Evolutionary conservation across 495 filamentous ascomycete genomes (phyloP).

Genomic region (Daldinia loculata): DNA sequence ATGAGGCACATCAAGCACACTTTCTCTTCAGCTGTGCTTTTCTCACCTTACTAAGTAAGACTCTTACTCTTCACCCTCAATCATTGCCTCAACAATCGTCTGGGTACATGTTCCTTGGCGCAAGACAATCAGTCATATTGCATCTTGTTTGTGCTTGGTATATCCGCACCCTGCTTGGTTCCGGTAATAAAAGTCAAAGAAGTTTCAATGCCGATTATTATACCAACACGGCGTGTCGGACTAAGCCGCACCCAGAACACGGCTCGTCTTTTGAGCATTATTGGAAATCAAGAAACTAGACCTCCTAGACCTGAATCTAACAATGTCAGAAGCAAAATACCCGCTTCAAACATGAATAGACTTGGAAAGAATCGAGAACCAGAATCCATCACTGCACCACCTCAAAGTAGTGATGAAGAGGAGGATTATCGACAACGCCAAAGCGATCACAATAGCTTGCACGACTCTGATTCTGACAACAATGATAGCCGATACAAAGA

Average conservation of each 20-base stretch:
- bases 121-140: background rate
- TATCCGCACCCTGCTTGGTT: background rate
- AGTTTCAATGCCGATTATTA: slow-evolving; percentile 4
- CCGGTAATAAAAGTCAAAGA: background rate
- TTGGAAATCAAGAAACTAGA: slow-evolving; percentile 7
- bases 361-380: slow-evolving; percentile 17
- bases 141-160: background rate
- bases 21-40: background rate
- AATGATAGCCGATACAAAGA: slow-evolving; percentile 19
- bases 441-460: background rate
- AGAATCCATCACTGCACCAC: slow-evolving; percentile 37
- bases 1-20: background rate
- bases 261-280: slow-evolving; percentile 17
- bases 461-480: slow-evolving; percentile 35
- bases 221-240: slow-evolving; percentile 12
- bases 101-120: background rate
- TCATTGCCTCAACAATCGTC: background rate
- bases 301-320: slow-evolving; percentile 4
- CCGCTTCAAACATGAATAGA: slow-evolving; percentile 5
- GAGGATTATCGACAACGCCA: slow-evolving; percentile 21
- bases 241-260: slow-evolving; percentile 15
- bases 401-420: slow-evolving; percentile 40
- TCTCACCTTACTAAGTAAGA: background rate
- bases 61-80: background rate
- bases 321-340: slow-evolving; percentile 7